Base-by-base conservation (phyloP, 2,329 filamentous ascomycete genomes). In the Hypoxylon sp. region DNA sequence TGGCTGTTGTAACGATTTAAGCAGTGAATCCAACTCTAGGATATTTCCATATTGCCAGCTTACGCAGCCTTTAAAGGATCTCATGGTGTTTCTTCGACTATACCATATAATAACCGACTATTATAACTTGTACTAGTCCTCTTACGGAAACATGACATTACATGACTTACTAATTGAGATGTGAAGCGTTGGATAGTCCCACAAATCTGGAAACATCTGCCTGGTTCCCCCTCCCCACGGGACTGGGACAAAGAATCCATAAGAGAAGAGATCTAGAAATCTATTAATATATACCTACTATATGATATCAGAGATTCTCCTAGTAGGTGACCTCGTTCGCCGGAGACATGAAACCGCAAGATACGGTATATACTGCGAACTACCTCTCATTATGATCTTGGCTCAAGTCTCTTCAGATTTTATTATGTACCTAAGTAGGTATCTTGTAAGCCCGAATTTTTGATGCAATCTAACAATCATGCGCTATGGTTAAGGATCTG, bases 271-370 rank as follows among this genome's bases (percentile, higher is more conserved):
- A 60, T 67, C 54, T 61, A 51, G 30, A 51, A 46, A 44, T 64
- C 64, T 69, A 69, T 69, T 67, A 64, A 64, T 66, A 66, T 49
- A 46, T 40, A 4, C 6, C 22, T 17, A 20, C 22, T 14, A 33
- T 11, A 27, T 11, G 6, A 31, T 22, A 42, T 44, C 53, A 6
- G 33, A 31, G 37, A 33, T 20, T 2, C 3, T n/a, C 31, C 44
- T 25, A 25, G 25, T 35, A 20, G 20, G 31, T 33, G 17, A 17
- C 42, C 31, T 37, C n/a, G 27, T 49, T 49, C 20, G 27, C n/a
- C 13, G 17, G 30, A 46, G 14, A 33, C n/a, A 22, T 17, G 25
- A 11, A 49, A 22, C 20, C 20, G 44, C 20, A 11, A 37, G 13
- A 48, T 6, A 49, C 37, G 33, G 42, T 31, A 17, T 37, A 33